Conservation (phyloP, 495 filamentous ascomycete species). For the Darksidea phi region DNA sequence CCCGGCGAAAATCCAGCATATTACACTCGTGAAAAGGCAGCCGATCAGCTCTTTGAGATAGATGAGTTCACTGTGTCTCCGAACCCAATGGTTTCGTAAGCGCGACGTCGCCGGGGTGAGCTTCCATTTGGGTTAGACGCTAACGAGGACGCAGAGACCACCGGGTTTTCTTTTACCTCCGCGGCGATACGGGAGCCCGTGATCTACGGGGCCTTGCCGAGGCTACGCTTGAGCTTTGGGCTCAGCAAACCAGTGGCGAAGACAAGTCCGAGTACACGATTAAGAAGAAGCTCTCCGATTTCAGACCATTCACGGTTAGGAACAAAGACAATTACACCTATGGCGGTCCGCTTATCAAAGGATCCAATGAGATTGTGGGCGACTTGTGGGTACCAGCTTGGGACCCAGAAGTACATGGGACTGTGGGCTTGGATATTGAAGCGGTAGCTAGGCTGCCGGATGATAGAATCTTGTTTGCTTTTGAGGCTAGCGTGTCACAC, state of each 20-base stretch:
- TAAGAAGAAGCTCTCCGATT: no score
- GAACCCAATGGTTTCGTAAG: background rate
- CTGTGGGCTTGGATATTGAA: constrained; percentile 1
- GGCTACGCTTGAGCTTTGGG: constrained; percentile 1
- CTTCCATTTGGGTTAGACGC: no score
- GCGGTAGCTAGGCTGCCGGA: constrained; percentile 11
- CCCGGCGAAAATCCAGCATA: constrained; percentile 18
- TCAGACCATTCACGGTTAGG: background rate
- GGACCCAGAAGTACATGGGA: background rate
- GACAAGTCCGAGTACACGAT: constrained; percentile 1
- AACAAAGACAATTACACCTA: background rate
- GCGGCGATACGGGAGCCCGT: background rate
- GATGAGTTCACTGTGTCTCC: constrained; percentile 2
- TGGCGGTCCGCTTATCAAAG: constrained; percentile 1
- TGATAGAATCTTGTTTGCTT: constrained; percentile 7
- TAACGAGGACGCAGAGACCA: constrained; percentile 1
- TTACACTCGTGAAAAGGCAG: constrained; percentile 5
- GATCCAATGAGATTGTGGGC: background rate
- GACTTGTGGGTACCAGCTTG: background rate
- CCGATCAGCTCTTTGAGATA: constrained; percentile 9
- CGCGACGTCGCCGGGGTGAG: no score
- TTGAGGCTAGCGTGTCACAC: constrained; percentile 5
- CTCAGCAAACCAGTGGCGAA: no score
- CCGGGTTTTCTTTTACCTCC: constrained; percentile 4
- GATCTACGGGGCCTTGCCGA: constrained; percentile 3